Base-by-base conservation (phyloP, 2,329 filamentous ascomycete species). In the Purpureocillium lavendulum region DNA sequence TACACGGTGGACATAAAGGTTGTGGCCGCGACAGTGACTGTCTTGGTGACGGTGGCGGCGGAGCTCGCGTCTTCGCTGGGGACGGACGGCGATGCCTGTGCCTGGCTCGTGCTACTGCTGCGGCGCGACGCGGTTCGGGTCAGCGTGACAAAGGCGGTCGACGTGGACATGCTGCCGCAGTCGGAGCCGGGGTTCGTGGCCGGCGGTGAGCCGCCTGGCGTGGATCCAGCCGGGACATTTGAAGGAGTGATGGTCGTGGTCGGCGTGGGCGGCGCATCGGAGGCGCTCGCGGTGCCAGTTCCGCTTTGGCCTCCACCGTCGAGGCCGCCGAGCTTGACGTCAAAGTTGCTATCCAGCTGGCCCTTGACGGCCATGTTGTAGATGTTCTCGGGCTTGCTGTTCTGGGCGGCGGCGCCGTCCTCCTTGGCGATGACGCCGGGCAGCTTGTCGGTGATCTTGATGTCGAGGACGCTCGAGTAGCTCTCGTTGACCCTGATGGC, bases 341-440 rank as follows among this genome's bases (percentile, higher is more conserved):
- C 56, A 47, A 66, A 75, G 50, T 64, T 61, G 44, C 58, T 64
- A 28, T 46, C 43, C 53, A 74, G 65, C 57, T 75, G 70, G 4
- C 51, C 50, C 42, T 62, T 51, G 45, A 74, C 65, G 33, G 65
- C 71, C 18, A 61, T 63, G 40, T 52, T 55, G 52, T 65, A 65
- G 39, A 67, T 56, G 49, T 69, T 57, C 41, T 65, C n/a, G n/a
- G n/a, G n/a, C n/a, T n/a, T n/a, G n/a, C n/a, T 61, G 33, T 61
- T 51, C 2, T 55, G 42, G 36, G 56, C 48, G 43, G 61, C 71
- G 34, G 45, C n/a, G 44, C 47, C 38, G 43, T 46, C 38, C 33
- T 50, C 40, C 40, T 54, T 52, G 41, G 45, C 47, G 2, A 42
- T 45, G 30, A 55, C 47, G 4, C 47, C 44, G 28, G 45, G 45